These are phyloP conservation scores for Choanephora cucurbitarum DNA, from an alignment of 371 early-diverging fungal genomes.

Conservation along the genomic window DNA sequence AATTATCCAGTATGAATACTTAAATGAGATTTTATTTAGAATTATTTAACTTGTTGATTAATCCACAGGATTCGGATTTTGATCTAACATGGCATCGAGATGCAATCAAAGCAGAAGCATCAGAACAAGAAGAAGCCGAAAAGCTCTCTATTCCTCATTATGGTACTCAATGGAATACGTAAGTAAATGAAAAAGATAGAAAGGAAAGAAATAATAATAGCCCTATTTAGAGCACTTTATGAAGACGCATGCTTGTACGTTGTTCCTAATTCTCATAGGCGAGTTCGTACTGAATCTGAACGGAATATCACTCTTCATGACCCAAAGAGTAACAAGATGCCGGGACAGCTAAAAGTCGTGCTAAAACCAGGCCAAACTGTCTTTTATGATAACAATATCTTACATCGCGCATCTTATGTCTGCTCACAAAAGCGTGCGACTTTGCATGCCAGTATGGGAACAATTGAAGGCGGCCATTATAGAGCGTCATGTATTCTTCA, in stretches of 20 bases:
- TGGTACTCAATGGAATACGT: conserved; percentile 63
- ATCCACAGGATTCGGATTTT: conserved; percentile 53
- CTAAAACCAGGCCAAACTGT: conserved; percentile 59
- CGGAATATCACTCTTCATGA: conserved; percentile 52
- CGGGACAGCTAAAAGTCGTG: conserved; percentile 42
- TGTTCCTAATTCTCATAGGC: conserved; percentile 52
- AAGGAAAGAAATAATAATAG: too few species aligned
- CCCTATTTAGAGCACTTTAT: conserved; percentile 52
- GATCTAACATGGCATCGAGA: conserved; percentile 60
- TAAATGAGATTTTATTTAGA: too few species aligned
- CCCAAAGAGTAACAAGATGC: conserved; percentile 54
- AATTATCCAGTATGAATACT: background rate
- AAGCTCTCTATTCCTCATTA: conserved; percentile 53
- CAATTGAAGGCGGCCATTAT: conserved; percentile 54
- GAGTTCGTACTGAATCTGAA: conserved; percentile 48
- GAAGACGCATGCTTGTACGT: conserved; percentile 55
- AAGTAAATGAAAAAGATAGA: too few species aligned
- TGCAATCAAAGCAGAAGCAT: conserved; percentile 48
- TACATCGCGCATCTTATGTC: conserved; percentile 57
- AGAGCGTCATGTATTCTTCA: conserved; percentile 57
- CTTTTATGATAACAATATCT: conserved; percentile 60
- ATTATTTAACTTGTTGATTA: conserved; percentile 57
- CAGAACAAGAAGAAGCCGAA: conserved; percentile 44
- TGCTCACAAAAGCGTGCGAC: conserved; percentile 49
- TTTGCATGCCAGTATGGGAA: conserved; percentile 60